Conservation (phyloP, 805 yeast species). For the Cyberlindnera petersonii region DNA sequence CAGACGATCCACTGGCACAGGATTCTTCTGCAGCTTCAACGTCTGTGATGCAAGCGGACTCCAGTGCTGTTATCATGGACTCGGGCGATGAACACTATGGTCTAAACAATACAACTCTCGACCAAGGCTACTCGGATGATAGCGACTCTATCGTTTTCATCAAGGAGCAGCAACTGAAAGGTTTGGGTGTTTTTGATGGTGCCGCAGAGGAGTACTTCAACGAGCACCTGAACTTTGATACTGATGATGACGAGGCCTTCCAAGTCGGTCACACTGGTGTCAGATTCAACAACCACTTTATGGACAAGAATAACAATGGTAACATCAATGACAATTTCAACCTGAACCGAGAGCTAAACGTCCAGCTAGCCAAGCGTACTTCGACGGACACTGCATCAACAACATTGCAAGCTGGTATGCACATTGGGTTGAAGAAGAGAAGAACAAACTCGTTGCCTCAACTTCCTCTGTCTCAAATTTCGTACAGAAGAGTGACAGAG, state of each 20-base stretch:
- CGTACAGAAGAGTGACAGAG: conserved; percentile 36
- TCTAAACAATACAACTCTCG: conserved; percentile 12
- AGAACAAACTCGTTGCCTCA: conserved; percentile 55
- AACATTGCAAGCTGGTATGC: conserved; percentile 14
- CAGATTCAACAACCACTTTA: conserved; percentile 8
- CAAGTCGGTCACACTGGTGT: neutral
- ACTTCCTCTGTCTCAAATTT: conserved; percentile 43
- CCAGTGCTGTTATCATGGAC: conserved; percentile 35
- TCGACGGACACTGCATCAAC: neutral
- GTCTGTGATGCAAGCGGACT: conserved; percentile 18
- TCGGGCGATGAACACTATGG: conserved; percentile 36
- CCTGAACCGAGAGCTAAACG: conserved; percentile 12
- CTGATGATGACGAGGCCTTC: conserved; percentile 15
- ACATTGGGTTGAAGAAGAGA: conserved; percentile 37
- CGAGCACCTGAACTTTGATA: conserved; percentile 11
- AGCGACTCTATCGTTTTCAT: conserved; percentile 16
- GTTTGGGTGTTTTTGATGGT: conserved; percentile 1
- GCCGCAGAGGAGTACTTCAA: conserved; percentile 13
- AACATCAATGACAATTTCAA: conserved; percentile 16
- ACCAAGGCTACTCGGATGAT: conserved; percentile 11
- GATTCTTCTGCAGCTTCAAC: conserved; percentile 8
- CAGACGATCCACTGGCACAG: conserved; percentile 10
- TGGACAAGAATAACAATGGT: neutral
- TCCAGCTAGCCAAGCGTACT: neutral
- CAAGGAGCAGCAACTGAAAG: conserved; percentile 12